These are phyloP conservation scores for Actinomortierella wolfii DNA, from an alignment of 371 early-diverging fungal genomes.

Conservation along the genomic window DNA sequence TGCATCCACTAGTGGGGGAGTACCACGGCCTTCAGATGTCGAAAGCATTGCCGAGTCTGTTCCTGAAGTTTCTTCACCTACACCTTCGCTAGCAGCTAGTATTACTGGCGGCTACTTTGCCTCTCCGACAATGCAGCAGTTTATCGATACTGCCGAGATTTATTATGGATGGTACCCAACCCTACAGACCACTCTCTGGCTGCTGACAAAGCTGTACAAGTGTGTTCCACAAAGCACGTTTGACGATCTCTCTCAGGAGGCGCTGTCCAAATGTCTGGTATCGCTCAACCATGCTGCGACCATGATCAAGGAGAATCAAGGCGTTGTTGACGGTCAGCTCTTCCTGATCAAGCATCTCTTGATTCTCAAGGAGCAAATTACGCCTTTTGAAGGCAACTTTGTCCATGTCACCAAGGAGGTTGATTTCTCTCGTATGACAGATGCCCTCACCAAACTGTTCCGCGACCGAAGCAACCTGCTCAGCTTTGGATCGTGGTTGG, in stretches of 20 bases:
- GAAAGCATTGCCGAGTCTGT: slow-evolving; percentile 39
- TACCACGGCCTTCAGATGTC: slow-evolving; percentile 33
- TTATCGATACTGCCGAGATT: slow-evolving; percentile 45
- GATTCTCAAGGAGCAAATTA: slow-evolving; percentile 79
- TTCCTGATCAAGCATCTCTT: slow-evolving; percentile 84
- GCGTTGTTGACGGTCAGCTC: slow-evolving; percentile 73
- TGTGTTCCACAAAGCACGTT: slow-evolving; percentile 76
- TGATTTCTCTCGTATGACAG: slow-evolving; percentile 66
- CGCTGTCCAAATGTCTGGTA: slow-evolving; percentile 70
- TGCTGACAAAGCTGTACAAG: slow-evolving; percentile 79
- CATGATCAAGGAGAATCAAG: slow-evolving; percentile 45
- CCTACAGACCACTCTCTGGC: slow-evolving; percentile 77
- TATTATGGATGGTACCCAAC: slow-evolving; percentile 82
- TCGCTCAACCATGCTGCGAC: slow-evolving; percentile 50
- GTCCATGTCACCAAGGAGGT: slow-evolving; percentile 72
- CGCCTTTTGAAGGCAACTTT: slow-evolving; percentile 76
- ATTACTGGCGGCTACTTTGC: slow-evolving; percentile 42
- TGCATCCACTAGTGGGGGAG: slow-evolving; percentile 9
- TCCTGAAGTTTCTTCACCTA: slow-evolving; percentile 29
- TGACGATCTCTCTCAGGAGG: slow-evolving; percentile 85
- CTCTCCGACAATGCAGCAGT: slow-evolving; percentile 29
- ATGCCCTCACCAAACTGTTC: slow-evolving; percentile 32
- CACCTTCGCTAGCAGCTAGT: slow-evolving; percentile 47
- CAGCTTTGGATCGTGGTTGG: slow-evolving; percentile 55
- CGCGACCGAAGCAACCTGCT: slow-evolving; percentile 26